Conservation (phyloP, 495 filamentous ascomycete genomes). For the Melanomma pulvis-pyrius region DNA sequence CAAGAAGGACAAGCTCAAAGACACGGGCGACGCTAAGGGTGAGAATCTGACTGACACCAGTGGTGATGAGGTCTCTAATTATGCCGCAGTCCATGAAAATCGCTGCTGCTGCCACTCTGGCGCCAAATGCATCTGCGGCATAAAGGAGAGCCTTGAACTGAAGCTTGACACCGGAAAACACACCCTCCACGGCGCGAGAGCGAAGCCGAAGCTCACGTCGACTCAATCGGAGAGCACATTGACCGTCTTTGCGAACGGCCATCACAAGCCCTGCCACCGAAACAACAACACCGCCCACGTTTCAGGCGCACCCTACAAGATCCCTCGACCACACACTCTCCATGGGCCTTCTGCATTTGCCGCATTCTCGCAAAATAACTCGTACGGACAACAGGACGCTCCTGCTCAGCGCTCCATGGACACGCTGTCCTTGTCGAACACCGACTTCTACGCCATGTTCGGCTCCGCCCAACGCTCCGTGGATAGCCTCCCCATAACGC, state of each 20-base stretch:
- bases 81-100: constrained; percentile 62
- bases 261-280: constrained; percentile 90
- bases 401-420: constrained; percentile 28
- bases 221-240: constrained; percentile 81
- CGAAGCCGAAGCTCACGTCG: constrained; percentile 75
- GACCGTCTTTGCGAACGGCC: constrained; percentile 86
- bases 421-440: constrained; percentile 36
- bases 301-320: constrained; percentile 78
- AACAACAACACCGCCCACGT: constrained; percentile 85
- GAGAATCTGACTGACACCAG: constrained; percentile 53
- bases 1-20: constrained; percentile 62
- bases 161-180: constrained; percentile 70
- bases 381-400: constrained; percentile 7
- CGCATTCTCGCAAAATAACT: constrained; percentile 13
- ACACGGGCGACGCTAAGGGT: constrained; percentile 61
- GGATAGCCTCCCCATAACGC: constrained; percentile 38
- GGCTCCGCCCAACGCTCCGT: constrained; percentile 36
- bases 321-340: constrained; percentile 72
- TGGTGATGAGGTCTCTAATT: constrained; percentile 50
- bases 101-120: constrained; percentile 82
- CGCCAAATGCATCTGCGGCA: constrained; percentile 84
- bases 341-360: constrained; percentile 50
- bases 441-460: constrained; percentile 26
- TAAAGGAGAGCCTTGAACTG: constrained; percentile 76
- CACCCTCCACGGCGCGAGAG: constrained; percentile 54